These are phyloP conservation scores for Cokeromyces recurvatus DNA, from an alignment of 371 early-diverging fungal genomes.

Conservation along the genomic window DNA sequence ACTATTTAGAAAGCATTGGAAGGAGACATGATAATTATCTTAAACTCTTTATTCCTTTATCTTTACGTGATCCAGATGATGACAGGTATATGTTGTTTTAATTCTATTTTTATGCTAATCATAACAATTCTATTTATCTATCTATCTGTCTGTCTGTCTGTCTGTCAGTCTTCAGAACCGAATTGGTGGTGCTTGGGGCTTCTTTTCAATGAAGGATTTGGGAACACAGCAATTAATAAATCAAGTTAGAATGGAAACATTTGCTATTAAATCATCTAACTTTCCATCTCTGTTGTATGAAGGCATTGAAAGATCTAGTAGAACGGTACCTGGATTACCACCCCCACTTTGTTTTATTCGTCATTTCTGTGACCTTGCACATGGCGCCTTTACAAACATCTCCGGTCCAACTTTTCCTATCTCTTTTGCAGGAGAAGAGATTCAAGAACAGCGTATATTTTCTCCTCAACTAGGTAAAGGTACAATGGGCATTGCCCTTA, in stretches of 20 bases:
- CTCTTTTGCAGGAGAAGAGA: slow-evolving; percentile 28
- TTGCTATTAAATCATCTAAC: slow-evolving; percentile 19
- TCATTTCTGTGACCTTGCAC: slow-evolving; percentile 15
- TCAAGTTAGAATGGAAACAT: slow-evolving; percentile 25
- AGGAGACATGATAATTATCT: slow-evolving; percentile 18
- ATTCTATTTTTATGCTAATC: too few relatives aligned
- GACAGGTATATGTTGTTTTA: too few relatives aligned
- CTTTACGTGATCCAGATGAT: slow-evolving; percentile 18
- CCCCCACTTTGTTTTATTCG: slow-evolving; percentile 3
- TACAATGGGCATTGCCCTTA: slow-evolving; percentile 28
- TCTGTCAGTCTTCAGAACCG: slow-evolving; percentile 24
- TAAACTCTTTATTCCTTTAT: slow-evolving; percentile 31
- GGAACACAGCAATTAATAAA: slow-evolving; percentile 15
- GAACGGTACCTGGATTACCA: slow-evolving; percentile 11
- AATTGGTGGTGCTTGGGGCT: slow-evolving; percentile 27
- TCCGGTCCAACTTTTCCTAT: slow-evolving; percentile 28
- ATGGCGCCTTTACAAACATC: slow-evolving; percentile 34
- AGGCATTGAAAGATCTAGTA: too few relatives aligned
- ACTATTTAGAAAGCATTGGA: slow-evolving; percentile 19
- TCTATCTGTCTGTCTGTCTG: too few relatives aligned
- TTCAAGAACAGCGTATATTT: slow-evolving; percentile 17
- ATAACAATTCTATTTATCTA: too few relatives aligned
- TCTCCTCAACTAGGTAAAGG: slow-evolving; percentile 37
- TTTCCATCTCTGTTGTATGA: slow-evolving; percentile 15
- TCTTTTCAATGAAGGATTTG: slow-evolving; percentile 33